phyloP scores from a whole-genome alignment of 345 rosid genomes.

The Salix udensis region DNA sequence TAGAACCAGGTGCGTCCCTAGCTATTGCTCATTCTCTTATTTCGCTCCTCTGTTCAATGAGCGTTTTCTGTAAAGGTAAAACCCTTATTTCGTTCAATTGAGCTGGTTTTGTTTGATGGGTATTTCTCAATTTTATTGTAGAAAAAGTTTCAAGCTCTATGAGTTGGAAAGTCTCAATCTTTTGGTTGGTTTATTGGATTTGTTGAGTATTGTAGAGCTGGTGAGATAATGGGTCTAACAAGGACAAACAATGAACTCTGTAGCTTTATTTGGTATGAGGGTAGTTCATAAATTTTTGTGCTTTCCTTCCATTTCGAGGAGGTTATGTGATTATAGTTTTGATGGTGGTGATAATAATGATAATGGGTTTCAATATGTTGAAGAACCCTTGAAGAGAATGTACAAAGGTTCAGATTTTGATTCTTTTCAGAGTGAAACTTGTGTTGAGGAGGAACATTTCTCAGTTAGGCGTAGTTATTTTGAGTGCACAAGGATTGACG shows the following conservation, averaged over 20 bases:
- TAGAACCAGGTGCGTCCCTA: constrained; percentile 14
- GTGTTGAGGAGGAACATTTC: constrained; percentile 14
- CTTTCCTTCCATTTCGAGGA: background rate
- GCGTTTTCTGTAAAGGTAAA: background rate
- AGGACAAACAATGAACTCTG: background rate
- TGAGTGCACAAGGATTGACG: constrained; percentile 40
- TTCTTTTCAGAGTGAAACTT: constrained; percentile 22
- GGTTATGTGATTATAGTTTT: background rate
- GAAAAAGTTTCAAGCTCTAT: background rate
- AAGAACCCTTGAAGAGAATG: constrained; percentile 37
- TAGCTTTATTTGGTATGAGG: background rate
- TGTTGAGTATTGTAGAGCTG: background rate
- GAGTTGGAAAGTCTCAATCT: constrained; percentile 2
- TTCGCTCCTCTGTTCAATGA: background rate
- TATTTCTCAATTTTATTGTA: constrained; percentile 5
- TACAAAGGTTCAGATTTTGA: constrained; percentile 34
- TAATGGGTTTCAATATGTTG: background rate
- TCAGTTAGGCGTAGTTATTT: constrained; percentile 32
- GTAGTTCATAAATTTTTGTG: background rate
- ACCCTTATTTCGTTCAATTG: background rate
- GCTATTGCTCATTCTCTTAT: background rate
- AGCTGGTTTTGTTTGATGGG: constrained; percentile 24
- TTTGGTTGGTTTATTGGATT: constrained; percentile 9
- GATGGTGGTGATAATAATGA: background rate
- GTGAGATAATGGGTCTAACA: background rate